Evolutionary conservation across 139 green algal species (phyloP), one percentile per base, ranked within the genome.

Genomic region (Micractinium sp.): DNA sequence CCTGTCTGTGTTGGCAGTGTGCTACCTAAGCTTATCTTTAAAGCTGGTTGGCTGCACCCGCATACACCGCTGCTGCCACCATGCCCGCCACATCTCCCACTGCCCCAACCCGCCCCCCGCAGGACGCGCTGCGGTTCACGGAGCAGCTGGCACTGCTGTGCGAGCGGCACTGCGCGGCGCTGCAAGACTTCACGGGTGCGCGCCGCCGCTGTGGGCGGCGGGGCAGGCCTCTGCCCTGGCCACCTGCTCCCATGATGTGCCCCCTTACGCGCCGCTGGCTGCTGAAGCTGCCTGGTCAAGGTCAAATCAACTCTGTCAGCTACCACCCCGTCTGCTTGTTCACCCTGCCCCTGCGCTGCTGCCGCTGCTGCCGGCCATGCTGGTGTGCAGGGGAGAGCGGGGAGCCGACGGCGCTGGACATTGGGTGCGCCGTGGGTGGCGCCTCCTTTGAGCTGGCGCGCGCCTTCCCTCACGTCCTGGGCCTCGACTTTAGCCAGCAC

Each of bases 351-450:
- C 25, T 2, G 36, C 77, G n/a, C 61, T n/a, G n/a, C n/a, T n/a
- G n/a, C n/a, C n/a, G n/a, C n/a, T n/a, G 29, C 39, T 15, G 9
- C 38, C 22, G 20, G 2, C 22, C 38, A 38, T 33, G 14, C 77
- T 56, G 7, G 9, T 9, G 0, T 14, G n/a, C 66, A 87, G 83
- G 83, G 25, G 83, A 87, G 38, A 18, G 67, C 33, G 67, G n/a
- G 25, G 67, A 80, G 36, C 23, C 85, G 0, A 84, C 73, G 33
- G 96, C 93, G 2, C 85, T 98, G 75, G 96, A 98, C 90, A 76
- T 98, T 31, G 96, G 96, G 31, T 98, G 96, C 77, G 91, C 92
- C 13, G 94, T 97, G 18, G 96, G 96, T 23, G 91, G 93, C 19
- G 92, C 85, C 15, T 88, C 90, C 0, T 98, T 97, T 89, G 94